Evolutionary conservation across 495 filamentous ascomycete species (phyloP).

Genomic region (Ascobolus immersus): DNA sequence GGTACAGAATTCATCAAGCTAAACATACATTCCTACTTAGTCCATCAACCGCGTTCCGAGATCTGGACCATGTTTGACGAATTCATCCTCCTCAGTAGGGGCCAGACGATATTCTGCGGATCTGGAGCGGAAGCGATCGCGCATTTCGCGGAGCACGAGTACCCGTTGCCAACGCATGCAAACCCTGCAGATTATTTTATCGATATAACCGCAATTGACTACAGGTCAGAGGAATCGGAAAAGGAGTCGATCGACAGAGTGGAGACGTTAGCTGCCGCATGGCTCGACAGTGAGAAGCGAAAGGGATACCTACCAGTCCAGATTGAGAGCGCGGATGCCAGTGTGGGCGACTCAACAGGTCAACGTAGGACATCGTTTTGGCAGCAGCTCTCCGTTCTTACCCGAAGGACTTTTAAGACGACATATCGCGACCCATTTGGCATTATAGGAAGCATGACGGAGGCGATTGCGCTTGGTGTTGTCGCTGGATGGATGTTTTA

Average conservation of each 20-base stretch:
- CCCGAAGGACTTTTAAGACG: constrained; percentile 35
- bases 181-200: constrained; percentile 53
- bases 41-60: constrained; percentile 49
- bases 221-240: constrained; percentile 34
- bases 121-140: constrained; percentile 24
- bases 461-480: constrained; percentile 39
- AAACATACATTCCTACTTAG: background rate
- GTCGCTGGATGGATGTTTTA: constrained; percentile 48
- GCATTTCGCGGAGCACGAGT: constrained; percentile 32
- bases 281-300: constrained; percentile 21
- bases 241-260: constrained; percentile 29
- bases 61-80: constrained; percentile 52
- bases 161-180: constrained; percentile 35
- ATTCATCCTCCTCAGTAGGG: constrained; percentile 35
- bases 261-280: constrained; percentile 26
- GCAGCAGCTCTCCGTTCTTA: constrained; percentile 36
- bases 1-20: constrained; percentile 2
- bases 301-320: too few relatives aligned
- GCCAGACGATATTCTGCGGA: constrained; percentile 40
- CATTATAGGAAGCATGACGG: constrained; percentile 35
- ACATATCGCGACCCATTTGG: constrained; percentile 50
- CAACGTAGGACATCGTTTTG: constrained; percentile 17
- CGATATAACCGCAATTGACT: constrained; percentile 45
- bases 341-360: background rate
- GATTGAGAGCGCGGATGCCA: too few relatives aligned